phyloP scores from a whole-genome alignment of 169 alveolate species.

The Eimeria acervulina region DNA sequence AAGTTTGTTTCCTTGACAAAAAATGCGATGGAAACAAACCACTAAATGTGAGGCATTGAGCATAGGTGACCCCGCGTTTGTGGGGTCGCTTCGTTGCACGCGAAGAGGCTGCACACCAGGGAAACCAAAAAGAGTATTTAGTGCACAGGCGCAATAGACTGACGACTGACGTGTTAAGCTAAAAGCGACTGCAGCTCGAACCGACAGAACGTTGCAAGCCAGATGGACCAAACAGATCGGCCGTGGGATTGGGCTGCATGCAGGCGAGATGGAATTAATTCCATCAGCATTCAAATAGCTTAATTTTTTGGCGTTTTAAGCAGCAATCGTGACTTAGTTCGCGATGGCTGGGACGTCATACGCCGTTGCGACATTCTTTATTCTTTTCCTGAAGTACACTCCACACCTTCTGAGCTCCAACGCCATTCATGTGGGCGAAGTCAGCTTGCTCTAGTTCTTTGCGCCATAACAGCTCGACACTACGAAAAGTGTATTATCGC shows the following conservation, averaged over 20 bases:
- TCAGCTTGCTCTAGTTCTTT: background rate
- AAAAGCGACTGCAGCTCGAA: background rate
- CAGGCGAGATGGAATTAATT: background rate
- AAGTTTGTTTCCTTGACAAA: background rate
- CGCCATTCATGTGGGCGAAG: conserved; percentile 48
- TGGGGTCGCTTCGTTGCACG: background rate
- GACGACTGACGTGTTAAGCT: no score
- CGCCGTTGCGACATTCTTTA: conserved; percentile 4
- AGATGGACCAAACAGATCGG: background rate
- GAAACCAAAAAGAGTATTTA: no score
- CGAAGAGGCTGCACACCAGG: background rate
- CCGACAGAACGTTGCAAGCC: background rate
- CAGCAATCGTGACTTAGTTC: background rate
- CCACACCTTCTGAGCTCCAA: background rate
- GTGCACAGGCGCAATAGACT: background rate
- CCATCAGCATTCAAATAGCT: background rate
- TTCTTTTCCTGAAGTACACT: background rate
- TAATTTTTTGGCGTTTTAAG: background rate
- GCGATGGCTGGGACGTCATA: conserved; percentile 4
- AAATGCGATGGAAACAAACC: background rate
- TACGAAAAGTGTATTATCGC: background rate
- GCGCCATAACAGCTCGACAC: background rate
- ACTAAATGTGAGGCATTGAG: background rate
- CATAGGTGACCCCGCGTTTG: background rate
- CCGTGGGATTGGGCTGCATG: conserved; percentile 1